phyloP scores from a whole-genome alignment of 306 rosid species.

The Pyrus pyrifolia region DNA sequence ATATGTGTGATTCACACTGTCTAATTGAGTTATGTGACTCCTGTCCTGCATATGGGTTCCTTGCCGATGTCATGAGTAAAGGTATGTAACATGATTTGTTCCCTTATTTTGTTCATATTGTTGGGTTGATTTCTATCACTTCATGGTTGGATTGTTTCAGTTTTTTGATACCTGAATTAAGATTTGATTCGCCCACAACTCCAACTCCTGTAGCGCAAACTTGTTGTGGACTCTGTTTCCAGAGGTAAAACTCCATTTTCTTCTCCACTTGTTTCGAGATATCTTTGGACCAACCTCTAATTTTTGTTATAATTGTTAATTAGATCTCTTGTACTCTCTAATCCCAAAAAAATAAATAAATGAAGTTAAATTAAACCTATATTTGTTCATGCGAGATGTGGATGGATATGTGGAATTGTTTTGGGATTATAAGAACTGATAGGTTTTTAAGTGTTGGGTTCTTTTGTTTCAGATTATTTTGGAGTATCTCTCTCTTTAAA shows the following conservation, averaged over 20 bases:
- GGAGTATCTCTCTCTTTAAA: neutral
- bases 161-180: neutral
- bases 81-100: no score
- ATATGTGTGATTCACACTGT: no score
- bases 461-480: neutral
- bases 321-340: neutral
- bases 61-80: no score
- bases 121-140: constrained; percentile 8
- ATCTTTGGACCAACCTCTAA: neutral
- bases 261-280: neutral
- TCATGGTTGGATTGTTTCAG: neutral
- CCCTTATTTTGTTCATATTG: constrained; percentile 1
- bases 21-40: no score
- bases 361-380: neutral
- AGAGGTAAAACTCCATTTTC: neutral
- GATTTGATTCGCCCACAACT: no score
- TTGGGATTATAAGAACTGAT: neutral
- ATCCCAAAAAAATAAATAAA: neutral
- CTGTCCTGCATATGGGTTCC: neutral
- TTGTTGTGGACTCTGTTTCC: neutral
- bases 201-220: neutral
- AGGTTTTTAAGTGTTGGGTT: neutral
- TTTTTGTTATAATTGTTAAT: neutral
- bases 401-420: neutral
- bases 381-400: neutral